Conservation (phyloP, 306 rosid genomes). For the Rosa rugosa region DNA sequence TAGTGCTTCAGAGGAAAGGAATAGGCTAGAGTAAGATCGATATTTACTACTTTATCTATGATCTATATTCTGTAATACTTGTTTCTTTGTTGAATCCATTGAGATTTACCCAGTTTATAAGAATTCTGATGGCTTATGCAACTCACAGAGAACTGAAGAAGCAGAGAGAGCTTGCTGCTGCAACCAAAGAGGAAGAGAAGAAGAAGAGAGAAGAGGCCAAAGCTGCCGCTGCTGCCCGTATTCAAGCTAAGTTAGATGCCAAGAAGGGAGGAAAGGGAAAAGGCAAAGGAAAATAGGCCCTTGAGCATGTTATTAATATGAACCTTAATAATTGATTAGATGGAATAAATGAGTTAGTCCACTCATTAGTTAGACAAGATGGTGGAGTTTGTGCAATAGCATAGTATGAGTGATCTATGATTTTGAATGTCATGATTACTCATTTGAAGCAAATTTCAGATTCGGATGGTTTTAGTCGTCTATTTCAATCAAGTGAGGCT, state of each 20-base stretch:
- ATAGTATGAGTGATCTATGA: not conserved
- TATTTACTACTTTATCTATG: not conserved
- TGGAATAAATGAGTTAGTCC: not conserved
- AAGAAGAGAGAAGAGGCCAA: constrained; percentile 88
- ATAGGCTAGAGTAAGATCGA: constrained; percentile 83
- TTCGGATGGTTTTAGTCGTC: not conserved
- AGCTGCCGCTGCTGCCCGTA: constrained; percentile 89
- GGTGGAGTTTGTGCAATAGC: not conserved
- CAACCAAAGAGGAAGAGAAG: constrained; percentile 83
- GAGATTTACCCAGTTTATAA: not conserved
- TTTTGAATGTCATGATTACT: too few relatives aligned
- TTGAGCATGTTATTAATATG: not conserved
- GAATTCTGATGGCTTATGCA: constrained; percentile 14
- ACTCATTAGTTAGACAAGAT: not conserved
- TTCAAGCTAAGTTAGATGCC: constrained; percentile 87
- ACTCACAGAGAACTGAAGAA: constrained; percentile 76
- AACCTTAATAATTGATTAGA: not conserved
- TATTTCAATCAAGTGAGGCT: not conserved
- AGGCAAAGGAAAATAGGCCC: constrained; percentile 67
- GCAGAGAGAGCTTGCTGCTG: constrained; percentile 91
- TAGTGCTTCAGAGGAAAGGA: constrained; percentile 93
- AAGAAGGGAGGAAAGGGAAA: constrained; percentile 97
- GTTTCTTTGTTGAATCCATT: not conserved
- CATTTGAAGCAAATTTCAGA: not conserved
- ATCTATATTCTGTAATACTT: not conserved